These are phyloP conservation scores for Xylaria sp. DNA, from an alignment of 2,329 filamentous ascomycete genomes.

Conservation along the genomic window DNA sequence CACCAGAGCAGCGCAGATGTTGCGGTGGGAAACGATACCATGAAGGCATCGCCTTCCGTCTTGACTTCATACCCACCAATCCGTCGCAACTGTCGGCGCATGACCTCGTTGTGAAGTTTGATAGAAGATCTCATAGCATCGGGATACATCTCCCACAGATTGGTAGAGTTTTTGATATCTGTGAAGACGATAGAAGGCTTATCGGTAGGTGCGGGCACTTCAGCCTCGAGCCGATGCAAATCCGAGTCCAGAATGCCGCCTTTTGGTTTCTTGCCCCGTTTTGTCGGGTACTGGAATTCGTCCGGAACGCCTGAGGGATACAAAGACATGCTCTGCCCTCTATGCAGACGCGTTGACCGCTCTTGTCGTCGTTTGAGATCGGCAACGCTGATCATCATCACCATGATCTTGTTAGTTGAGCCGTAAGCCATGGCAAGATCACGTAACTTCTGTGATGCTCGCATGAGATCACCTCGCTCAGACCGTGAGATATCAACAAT, in stretches of 20 bases:
- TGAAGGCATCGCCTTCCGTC: conserved; percentile 99
- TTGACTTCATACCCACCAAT: conserved; percentile 99
- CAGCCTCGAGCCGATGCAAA: conserved; percentile 85
- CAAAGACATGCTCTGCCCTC: conserved; percentile 87
- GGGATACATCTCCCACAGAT: conserved; percentile 94
- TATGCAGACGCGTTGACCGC: conserved; percentile 72
- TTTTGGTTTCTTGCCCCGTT: conserved; percentile 72
- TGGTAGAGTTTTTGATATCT: conserved; percentile 98
- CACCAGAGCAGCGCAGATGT: conserved; percentile 96
- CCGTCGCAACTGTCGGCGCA: conserved; percentile 90
- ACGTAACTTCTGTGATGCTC: conserved; percentile 91
- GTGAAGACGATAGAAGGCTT: conserved; percentile 96
- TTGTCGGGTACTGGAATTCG: conserved; percentile 72
- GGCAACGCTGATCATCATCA: conserved; percentile 96
- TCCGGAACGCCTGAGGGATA: conserved; percentile 80
- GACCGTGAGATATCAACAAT: conserved; percentile 91
- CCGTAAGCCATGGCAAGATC: conserved; percentile 97
- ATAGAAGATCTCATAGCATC: conserved; percentile 97
- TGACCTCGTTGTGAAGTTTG: conserved; percentile 96
- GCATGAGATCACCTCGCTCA: conserved; percentile 91
- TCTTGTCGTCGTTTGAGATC: conserved; percentile 87
- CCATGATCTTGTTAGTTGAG: conserved; percentile 94
- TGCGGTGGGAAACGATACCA: conserved; percentile 97
- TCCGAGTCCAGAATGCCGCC: conserved; percentile 82
- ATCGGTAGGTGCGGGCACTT: conserved; percentile 90